A percentile compares a stretch with the other conserved stretches of the same genome.
Evolutionary conservation across 2,329 filamentous ascomycete species (phyloP).

Genomic region (Sphaerulina musiva): DNA sequence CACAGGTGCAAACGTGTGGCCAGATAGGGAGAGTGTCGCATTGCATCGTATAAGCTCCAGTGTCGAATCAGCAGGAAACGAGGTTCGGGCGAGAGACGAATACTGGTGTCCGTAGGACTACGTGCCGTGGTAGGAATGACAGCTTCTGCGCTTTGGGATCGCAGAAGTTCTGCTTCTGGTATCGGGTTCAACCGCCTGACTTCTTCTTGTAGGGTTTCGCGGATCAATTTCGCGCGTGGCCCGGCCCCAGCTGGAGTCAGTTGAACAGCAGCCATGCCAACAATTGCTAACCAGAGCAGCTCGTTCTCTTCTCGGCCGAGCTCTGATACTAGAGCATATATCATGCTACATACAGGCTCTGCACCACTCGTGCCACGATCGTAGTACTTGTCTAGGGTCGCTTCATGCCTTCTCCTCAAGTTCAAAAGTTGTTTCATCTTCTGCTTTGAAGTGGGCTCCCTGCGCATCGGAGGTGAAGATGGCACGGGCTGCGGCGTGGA

Average conservation of each 20-base stretch:
- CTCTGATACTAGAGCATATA: constrained; percentile 91
- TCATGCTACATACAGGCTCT: constrained; percentile 87
- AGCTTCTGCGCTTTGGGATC: constrained; percentile 61
- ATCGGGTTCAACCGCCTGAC: constrained; percentile 87
- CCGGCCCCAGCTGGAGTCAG: constrained; percentile 60
- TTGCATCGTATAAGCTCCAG: constrained; percentile 97
- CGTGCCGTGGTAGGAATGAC: constrained; percentile 82
- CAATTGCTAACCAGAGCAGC: constrained; percentile 86
- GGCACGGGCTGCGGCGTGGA: constrained; percentile 32
- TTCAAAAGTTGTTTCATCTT: constrained; percentile 67
- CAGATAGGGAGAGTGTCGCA: constrained; percentile 94
- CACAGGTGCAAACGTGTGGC: constrained; percentile 89
- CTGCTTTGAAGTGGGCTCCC: constrained; percentile 61
- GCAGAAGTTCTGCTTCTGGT: constrained; percentile 46
- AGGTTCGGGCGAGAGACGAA: constrained; percentile 87
- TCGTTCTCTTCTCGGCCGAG: constrained; percentile 96
- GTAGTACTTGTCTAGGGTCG: constrained; percentile 74
- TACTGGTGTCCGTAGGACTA: constrained; percentile 84
- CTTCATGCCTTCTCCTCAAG: constrained; percentile 70
- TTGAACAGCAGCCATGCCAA: constrained; percentile 90
- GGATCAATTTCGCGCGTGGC: constrained; percentile 65
- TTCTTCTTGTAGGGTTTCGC: constrained; percentile 83
- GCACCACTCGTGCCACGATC: constrained; percentile 81
- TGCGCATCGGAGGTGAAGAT: constrained; percentile 54
- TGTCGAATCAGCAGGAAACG: constrained; percentile 87